These are phyloP conservation scores for Barnettozyma populi DNA, from an alignment of 805 yeast species.

Conservation along the genomic window DNA sequence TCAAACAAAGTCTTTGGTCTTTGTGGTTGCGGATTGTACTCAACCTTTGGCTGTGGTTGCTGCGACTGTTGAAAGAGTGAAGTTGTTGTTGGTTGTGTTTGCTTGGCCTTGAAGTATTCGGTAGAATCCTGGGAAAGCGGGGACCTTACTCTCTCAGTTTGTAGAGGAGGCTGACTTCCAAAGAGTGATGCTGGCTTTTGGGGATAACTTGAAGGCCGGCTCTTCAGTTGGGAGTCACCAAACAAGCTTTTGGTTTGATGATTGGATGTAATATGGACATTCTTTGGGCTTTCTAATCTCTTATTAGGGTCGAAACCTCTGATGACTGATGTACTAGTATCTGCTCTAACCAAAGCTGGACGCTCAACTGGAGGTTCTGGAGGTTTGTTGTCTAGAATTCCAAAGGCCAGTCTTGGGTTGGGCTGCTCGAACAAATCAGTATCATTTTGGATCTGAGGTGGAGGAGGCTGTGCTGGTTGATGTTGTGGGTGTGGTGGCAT, in stretches of 20 bases:
- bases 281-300: not conserved
- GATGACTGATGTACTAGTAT: constrained; percentile 25
- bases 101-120: not conserved
- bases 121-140: constrained; percentile 24
- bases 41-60: constrained; percentile 2
- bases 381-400: constrained; percentile 13
- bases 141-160: constrained; percentile 18
- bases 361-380: not conserved
- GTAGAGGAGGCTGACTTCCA: constrained; percentile 1
- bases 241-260: constrained; percentile 5
- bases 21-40: constrained; percentile 1
- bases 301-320: constrained; percentile 25
- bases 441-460: constrained; percentile 13
- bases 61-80: constrained; percentile 3
- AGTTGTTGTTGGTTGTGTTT: not conserved
- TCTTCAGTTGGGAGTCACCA: not conserved
- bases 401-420: constrained; percentile 27
- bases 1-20: constrained; percentile 17
- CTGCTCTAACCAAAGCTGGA: constrained; percentile 19
- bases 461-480: not conserved
- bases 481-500: not conserved
- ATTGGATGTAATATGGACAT: not conserved
- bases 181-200: constrained; percentile 5
- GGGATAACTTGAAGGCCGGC: not conserved
- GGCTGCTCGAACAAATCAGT: constrained; percentile 26